Evolutionary conservation across 2,329 filamentous ascomycete genomes (phyloP).

Genomic region (Stenocarpella maydis): DNA sequence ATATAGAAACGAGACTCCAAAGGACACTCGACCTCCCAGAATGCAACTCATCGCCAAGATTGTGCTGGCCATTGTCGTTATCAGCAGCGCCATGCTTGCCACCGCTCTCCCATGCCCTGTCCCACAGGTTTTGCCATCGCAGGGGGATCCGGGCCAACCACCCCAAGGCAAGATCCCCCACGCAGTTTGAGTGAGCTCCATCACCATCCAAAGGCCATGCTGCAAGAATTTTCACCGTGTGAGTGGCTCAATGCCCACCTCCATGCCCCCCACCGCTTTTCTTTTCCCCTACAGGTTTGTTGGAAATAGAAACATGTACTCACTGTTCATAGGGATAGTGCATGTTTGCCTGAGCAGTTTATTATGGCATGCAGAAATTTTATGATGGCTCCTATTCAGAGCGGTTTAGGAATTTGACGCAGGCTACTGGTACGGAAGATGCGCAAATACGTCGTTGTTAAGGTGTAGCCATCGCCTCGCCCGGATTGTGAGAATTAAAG

Average conservation of each 20-base stretch:
- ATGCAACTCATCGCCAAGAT: slow-evolving; percentile 7
- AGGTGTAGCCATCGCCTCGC: not conserved
- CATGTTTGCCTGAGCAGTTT: too few species aligned
- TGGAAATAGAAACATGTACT: not conserved
- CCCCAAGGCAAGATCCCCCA: too few species aligned
- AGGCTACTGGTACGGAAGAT: not conserved
- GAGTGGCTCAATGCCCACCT: not conserved
- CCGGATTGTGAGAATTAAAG: too few species aligned
- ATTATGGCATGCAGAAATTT: not conserved
- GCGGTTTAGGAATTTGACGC: not conserved
- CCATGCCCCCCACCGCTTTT: too few species aligned
- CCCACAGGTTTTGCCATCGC: not conserved
- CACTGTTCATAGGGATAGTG: not conserved
- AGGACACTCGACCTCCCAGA: not conserved
- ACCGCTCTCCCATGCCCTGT: not conserved
- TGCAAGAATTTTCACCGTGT: not conserved
- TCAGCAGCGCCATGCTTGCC: not conserved
- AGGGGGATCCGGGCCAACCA: not conserved
- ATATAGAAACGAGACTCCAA: not conserved
- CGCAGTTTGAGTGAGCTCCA: not conserved
- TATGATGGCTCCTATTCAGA: too few species aligned
- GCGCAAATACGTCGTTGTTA: not conserved
- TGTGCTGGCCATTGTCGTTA: slow-evolving; percentile 2
- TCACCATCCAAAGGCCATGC: not conserved
- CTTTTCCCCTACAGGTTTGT: too few species aligned